Evolutionary conservation across 192 early-diverging fungal species (phyloP), one percentile per base, ranked within the genome.

Genomic region (Rhizoclosmatium sp.): DNA sequence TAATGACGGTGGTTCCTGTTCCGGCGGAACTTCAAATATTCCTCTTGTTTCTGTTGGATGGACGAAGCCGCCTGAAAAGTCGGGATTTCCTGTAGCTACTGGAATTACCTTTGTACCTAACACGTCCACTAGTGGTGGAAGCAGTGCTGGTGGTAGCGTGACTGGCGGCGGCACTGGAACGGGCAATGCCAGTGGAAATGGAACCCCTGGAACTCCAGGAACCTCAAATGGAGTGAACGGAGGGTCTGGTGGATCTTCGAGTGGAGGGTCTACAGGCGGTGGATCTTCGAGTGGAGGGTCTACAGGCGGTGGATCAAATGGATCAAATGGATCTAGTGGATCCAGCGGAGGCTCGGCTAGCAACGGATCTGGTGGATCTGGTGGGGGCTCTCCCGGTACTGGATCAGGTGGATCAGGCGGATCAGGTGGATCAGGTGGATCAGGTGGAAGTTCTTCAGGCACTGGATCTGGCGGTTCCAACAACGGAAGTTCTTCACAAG

Each of bases 1-100:
- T 12, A 48, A 42, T 67, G 9, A 10, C 75, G 23, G 7, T 4
- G 9, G 47, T 31, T 66, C 60, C 49, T 42, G 75, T 42, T 42
- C 58, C 47, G 9, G 10, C 41, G 23, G 62, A 39, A 49, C 62
- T n/a, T n/a, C 31, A 2, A 76, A 76, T 42, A 47, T 59, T 2
- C 75, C 75, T 21, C 3, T 76, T 9, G 49, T 76, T 66, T 23
- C 40, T 23, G 47, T 64, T 65, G 75, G 75, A n/a, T 76, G 75
- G 75, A 76, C 75, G 23, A 12, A 9, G 12, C 62, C 64, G 1
- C 75, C 75, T 21, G 21, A 7, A 45, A 46, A 16, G 0, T n/a
- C 23, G 72, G 72, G 4, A 66, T 65, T 65, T 23, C 75, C 75
- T 49, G 48, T 76, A 31, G 31, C 31, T 31, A 31, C 31, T 31